Conservation (phyloP, 2,329 filamentous ascomycete species). For the Penicillium digitatum region DNA sequence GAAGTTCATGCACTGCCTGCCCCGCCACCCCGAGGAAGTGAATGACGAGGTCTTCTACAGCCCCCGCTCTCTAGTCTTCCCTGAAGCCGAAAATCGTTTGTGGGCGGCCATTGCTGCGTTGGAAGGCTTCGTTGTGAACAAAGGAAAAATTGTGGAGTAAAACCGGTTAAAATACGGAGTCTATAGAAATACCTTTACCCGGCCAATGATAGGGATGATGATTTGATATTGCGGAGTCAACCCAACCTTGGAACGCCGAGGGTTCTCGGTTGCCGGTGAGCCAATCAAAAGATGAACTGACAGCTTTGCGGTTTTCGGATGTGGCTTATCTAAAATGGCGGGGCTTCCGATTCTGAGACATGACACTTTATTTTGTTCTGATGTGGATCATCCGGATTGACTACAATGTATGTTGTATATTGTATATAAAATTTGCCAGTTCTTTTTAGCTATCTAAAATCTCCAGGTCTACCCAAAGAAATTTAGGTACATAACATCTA, state of each 20-base stretch:
- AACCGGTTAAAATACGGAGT: background rate
- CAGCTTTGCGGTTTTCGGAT: slow-evolving; percentile 9
- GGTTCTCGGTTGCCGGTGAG: background rate
- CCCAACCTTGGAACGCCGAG: background rate
- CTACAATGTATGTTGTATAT: background rate
- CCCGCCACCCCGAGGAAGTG: slow-evolving; percentile 88
- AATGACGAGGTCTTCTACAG: slow-evolving; percentile 93
- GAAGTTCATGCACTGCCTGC: slow-evolving; percentile 99
- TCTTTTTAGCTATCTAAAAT: background rate
- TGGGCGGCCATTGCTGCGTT: slow-evolving; percentile 86
- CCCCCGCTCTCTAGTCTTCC: slow-evolving; percentile 78
- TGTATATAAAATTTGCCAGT: background rate
- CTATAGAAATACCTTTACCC: background rate
- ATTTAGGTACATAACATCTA: background rate
- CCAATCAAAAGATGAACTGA: slow-evolving; percentile 15
- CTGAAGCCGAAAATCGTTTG: slow-evolving; percentile 88
- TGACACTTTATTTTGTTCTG: background rate
- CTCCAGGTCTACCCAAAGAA: background rate
- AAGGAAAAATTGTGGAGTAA: slow-evolving; percentile 63
- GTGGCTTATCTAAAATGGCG: background rate
- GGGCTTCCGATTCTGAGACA: background rate
- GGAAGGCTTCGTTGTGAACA: slow-evolving; percentile 91
- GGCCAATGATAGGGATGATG: slow-evolving; percentile 12
- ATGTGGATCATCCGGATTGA: background rate
- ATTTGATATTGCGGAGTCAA: slow-evolving; percentile 8